Evolutionary conservation across 164 flowering plant genomes (phyloP), one percentile per base, ranked within the genome.

Genomic region (Chimonanthus praecox): DNA sequence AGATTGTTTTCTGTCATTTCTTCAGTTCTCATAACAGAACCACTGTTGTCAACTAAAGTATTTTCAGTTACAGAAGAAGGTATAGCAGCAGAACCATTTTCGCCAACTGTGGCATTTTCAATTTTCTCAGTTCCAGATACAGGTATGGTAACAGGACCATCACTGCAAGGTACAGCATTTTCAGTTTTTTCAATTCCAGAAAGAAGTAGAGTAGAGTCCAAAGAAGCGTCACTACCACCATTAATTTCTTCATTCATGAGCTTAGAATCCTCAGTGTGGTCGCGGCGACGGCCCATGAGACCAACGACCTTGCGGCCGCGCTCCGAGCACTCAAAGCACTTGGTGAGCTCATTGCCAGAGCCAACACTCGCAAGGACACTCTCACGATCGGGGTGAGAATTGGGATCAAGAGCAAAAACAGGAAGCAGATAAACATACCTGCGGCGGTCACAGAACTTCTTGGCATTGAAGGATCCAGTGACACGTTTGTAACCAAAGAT

Each of bases 401-500:
- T 70, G 0, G 92, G 88, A 75, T 95, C 97, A 64, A 95, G 88
- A 21, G 98, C 99, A 73, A 93, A 92, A 2, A 93, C 97, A 9
- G 99, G 98, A 47, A 96, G 71, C n/a, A 96, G 82, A 87, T 96
- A 96, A 44, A 94, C 92, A 72, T 94, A 96, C 92, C 95, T 84
- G 76, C 99, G 81, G 46, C 94, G 84, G 82, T 94, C 99, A 51
- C 99, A 94, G 77, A 90, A 92, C 84, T 92, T 96, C 88, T 94
- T 92, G 13, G 98, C 89, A 75, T 75, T 96, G 72, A 90, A 96
- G 68, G 94, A 81, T 44, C 80, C 77, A 20, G 97, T 91, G 48
- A 75, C 89, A 1, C 97, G 87, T 83, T 88, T 94, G 80, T 74
- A 90, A 62, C 99, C 99, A 72, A 96, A 94, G 1, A 94, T 77